Evolutionary conservation across 2,329 filamentous ascomycete genomes (phyloP), one percentile per base, ranked within the genome.

Genomic region (Alternaria viburni): DNA sequence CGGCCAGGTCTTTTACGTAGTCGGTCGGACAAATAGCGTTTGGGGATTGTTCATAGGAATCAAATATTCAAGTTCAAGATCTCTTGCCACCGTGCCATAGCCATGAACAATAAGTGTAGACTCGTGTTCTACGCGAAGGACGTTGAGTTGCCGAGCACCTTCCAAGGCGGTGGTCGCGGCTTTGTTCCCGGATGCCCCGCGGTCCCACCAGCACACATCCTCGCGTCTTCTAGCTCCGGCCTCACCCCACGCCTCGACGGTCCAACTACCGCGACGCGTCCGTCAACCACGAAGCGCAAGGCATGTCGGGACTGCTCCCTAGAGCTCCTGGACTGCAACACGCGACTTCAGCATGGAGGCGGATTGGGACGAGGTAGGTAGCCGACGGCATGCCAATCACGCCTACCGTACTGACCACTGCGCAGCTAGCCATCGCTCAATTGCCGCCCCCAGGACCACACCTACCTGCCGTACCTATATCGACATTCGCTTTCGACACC

Each of bases 401-500:
- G 50, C 55, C n/a, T 59, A 54, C 54, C 44, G 49, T 43, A 59
- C 69, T 72, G 55, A 72, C 65, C 36, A 43, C 47, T 30, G 19
- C 50, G 76, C 78, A 97, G 91, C 89, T 97, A 81, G 88, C 89
- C 81, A 91, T 93, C 81, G 89, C 96, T 82, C 87, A 89, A 79
- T 88, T 96, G 81, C 92, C 93, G 79, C 89, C 92, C 74, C 89
- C 91, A 74, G 90, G 88, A 77, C 85, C 89, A 74, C 89, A 91
- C 57, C 73, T 77, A 50, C 83, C 91, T 74, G 87, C 90, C 46
- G 91, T 91, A 21, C 88, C 89, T 61, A 89, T 93, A 70, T 90
- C 91, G 47, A 90, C 93, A 3, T 87, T 97, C 79, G 91, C 91
- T 51, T 99, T 99, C 81, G 96, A 99, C 80, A 91, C 91, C 61